Base-by-base conservation (phyloP, 106 monocot species). In the Phalaenopsis aphrodite region DNA sequence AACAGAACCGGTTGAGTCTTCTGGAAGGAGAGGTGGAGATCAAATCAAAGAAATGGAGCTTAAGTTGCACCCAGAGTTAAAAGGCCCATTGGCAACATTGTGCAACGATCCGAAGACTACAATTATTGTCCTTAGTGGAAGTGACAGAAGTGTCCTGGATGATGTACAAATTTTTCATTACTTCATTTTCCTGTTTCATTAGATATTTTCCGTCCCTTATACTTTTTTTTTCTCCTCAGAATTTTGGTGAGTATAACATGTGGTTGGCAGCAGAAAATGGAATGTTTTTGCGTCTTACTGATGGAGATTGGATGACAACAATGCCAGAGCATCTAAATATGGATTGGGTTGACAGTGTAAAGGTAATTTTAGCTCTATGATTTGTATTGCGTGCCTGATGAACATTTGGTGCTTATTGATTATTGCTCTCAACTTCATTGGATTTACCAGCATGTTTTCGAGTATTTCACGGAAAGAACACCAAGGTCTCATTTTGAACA, bases 31-130 rank as follows among this genome's bases (percentile, higher is more conserved):
- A 85, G 97, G 97, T 56, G 97, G 94, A 56, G 97, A 98, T 81
- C 97, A 98, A 83, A 98, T 98, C 42, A 98, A 98, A 84, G 97
- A 98, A 81, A 98, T 98, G 97, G 97, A 98, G 75, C 89, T 98
- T 24, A 98, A 98, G 74, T 79, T 98, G 85, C 97, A 98, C 79
- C 94, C 94, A 48, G 94, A 98, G 5, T 81, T 98, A 42, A 98
- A 94, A 82, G 87, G 69, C 4, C 83, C 97, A n/a, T 75, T 98
- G 65, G 86, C 80, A 42, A 81, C 79, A 45, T 89, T 98, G 45
- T 94, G 97, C 84, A 86, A 83, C 75, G 97, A 98, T 85, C 77
- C 78, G 48, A 89, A 84, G 30, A 98, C 97, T 45, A 98, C 97
- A 56, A 85, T 98, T 79, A 84, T 98, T 76, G 94, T 98, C 65